phyloP scores from a whole-genome alignment of 2,329 filamentous ascomycete species.

The Polytolypa hystricis region DNA sequence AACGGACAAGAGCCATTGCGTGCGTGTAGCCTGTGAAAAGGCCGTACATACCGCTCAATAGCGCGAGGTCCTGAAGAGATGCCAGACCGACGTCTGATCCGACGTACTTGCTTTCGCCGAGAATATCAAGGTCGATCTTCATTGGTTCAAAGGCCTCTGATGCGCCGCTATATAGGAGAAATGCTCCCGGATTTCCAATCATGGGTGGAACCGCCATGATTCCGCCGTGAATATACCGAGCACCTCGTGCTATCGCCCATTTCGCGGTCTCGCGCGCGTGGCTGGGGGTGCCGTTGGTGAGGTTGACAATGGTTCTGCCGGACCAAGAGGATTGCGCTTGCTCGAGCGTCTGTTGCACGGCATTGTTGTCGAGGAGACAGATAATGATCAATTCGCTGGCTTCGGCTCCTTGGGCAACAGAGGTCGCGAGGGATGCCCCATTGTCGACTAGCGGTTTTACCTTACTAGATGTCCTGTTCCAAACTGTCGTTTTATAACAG shows the following conservation, averaged over 20 bases:
- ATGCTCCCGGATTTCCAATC: neutral
- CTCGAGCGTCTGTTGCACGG: constrained; percentile 1
- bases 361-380: constrained; percentile 3
- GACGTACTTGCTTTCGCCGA: constrained; percentile 1
- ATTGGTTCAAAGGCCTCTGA: neutral
- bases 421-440: constrained; percentile 2
- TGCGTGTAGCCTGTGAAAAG: constrained; percentile 4
- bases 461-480: constrained; percentile 5
- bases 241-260: neutral
- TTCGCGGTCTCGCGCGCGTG: constrained; percentile 1
- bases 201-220: constrained; percentile 4
- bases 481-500: constrained; percentile 4
- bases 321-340: neutral
- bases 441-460: neutral
- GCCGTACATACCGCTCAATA: constrained; percentile 6
- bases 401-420: neutral
- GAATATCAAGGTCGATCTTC: neutral
- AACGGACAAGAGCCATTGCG: constrained; percentile 3
- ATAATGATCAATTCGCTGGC: constrained; percentile 4
- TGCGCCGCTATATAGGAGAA: constrained; percentile 3
- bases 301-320: constrained; percentile 4
- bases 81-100: constrained; percentile 1
- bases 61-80: constrained; percentile 2
- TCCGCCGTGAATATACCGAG: constrained; percentile 5
- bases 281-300: constrained; percentile 4